These are phyloP conservation scores for Zoysia japonica DNA, from an alignment of 176 grass and related monocot genomes.

Conservation along the genomic window DNA sequence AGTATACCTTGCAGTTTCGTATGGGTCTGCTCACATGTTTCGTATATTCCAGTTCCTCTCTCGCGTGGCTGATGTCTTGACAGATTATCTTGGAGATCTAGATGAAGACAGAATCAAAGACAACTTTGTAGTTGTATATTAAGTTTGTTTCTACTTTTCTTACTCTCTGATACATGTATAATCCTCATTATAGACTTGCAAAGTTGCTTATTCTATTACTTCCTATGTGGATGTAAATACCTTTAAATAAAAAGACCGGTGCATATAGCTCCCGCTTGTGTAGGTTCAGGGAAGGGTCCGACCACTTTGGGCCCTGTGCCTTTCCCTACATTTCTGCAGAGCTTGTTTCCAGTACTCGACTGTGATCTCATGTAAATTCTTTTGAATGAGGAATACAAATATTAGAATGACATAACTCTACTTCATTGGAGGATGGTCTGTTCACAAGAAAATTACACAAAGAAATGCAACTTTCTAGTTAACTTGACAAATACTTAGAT, in stretches of 20 bases:
- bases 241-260: no score
- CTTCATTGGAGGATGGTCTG: not conserved
- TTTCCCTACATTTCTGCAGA: no score
- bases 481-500: not conserved
- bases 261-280: no score
- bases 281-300: no score
- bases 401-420: not conserved
- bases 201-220: not conserved
- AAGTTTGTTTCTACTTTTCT: slow-evolving; percentile 47
- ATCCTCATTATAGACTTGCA: not conserved
- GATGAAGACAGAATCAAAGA: slow-evolving; percentile 94
- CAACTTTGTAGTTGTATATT: slow-evolving; percentile 96
- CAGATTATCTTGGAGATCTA: slow-evolving; percentile 77
- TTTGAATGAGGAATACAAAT: slow-evolving; percentile 3
- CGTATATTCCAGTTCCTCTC: slow-evolving; percentile 68
- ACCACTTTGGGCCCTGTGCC: no score
- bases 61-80: slow-evolving; percentile 77
- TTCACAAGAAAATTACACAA: not conserved
- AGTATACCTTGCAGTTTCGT: not conserved
- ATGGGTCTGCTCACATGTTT: slow-evolving; percentile 22
- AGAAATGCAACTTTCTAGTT: not conserved
- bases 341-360: no score
- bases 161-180: not conserved
- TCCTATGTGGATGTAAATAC: not conserved
- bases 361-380: not conserved